These are phyloP conservation scores for Mrakia hoshinonis DNA, from an alignment of 768 basidiomycete genomes.

Conservation along the genomic window DNA sequence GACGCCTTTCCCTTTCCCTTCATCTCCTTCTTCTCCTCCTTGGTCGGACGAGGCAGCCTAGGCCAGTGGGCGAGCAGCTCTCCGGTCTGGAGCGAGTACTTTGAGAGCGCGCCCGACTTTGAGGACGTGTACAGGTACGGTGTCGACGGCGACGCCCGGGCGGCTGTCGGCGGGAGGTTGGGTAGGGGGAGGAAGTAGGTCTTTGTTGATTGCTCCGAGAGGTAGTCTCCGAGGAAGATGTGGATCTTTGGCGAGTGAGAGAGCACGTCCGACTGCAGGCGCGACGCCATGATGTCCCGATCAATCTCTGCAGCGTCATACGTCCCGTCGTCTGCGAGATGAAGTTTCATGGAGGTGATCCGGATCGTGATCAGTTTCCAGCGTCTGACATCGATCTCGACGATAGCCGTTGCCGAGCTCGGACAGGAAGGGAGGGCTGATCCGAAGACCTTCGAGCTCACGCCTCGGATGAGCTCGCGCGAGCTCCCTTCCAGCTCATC, in stretches of 20 bases:
- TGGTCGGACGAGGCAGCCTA: conserved; percentile 37
- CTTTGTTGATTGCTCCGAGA: conserved; percentile 28
- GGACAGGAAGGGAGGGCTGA: too few relatives aligned
- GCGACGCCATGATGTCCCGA: conserved; percentile 76
- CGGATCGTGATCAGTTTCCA: background rate
- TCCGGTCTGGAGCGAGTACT: conserved; percentile 68
- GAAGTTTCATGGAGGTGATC: background rate
- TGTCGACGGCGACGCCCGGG: conserved; percentile 63
- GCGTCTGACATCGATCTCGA: too few relatives aligned
- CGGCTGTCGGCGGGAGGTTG: conserved; percentile 50
- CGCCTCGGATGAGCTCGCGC: too few relatives aligned
- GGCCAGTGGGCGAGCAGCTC: conserved; percentile 53
- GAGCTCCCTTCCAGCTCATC: background rate
- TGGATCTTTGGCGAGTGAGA: conserved; percentile 83
- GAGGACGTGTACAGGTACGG: conserved; percentile 80
- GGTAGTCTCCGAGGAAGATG: conserved; percentile 61
- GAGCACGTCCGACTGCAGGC: conserved; percentile 81
- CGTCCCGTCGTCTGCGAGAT: conserved; percentile 62
- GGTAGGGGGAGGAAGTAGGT: conserved; percentile 45
- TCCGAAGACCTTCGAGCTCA: too few relatives aligned
- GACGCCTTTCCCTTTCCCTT: conserved; percentile 53
- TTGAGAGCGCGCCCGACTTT: conserved; percentile 82
- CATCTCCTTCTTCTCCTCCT: conserved; percentile 36
- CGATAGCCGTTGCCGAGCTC: too few relatives aligned
- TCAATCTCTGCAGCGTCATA: conserved; percentile 95